Base-by-base conservation (phyloP, 345 rosid genomes). In the Cardamine occulta region DNA sequence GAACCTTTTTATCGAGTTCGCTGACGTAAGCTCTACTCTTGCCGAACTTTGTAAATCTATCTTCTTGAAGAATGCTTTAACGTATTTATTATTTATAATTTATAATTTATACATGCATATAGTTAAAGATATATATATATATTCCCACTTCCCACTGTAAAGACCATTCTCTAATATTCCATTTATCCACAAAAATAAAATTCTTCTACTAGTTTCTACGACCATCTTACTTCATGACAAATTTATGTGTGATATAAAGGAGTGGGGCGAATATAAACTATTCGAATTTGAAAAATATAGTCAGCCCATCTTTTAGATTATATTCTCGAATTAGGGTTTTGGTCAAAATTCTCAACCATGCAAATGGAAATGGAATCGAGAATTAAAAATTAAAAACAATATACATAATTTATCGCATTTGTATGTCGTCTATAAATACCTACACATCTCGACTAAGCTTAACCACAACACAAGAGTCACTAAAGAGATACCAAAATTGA, bases 321-420 rank as follows among this genome's bases (percentile, higher is more conserved):
- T 69, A 62, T 76, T 63, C 58, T 54, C 26, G 32, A 63, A 45
- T 63, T 70, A 56, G 76, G 72, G 72, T 48, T 70, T 55, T 77
- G 3, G 80, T 64, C 80, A 70, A 70, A 55, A 63, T 56, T 70
- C 66, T 4, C 67, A 26, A 39, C 72, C 54, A 56, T 77, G 58
- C 70, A 34, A 47, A 34, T 63, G 72, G 42, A 42, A 63, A 62
- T 63, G 28, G 66, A 63, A 63, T 63, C 44, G 4, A 70, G 15
- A 40, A 12, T 12, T 34, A 26, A 69, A 26, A 21, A 21, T 21
- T 21, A 21, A 21, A 40, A 42, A 53, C 9, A 68, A 18, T 51
- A 15, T 42, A 42, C 55, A 60, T 8, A n/a, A 54, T n/a, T 4
- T 5, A 18, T 69, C 28, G 52, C 29, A 68, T 23, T 32, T 35